Evolutionary conservation across 2,329 filamentous ascomycete species (phyloP).

Genomic region (Chalara sp.): DNA sequence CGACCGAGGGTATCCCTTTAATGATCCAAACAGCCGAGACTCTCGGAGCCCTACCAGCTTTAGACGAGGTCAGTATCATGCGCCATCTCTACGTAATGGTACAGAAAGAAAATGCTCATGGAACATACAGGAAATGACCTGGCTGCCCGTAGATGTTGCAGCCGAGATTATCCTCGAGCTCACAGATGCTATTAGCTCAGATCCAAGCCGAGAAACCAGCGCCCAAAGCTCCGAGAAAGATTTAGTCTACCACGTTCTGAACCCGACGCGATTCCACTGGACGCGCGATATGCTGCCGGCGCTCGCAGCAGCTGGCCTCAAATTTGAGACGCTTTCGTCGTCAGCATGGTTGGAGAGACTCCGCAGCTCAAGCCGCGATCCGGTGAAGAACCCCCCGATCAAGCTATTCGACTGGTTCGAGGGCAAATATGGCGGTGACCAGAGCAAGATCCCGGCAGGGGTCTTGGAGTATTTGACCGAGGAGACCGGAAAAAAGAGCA

Average conservation of each 20-base stretch:
- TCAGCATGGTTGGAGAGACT: slow-evolving; percentile 38
- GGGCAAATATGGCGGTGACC: slow-evolving; percentile 33
- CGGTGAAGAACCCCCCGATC: slow-evolving; percentile 40
- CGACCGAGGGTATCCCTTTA: slow-evolving; percentile 42
- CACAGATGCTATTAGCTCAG: slow-evolving; percentile 15
- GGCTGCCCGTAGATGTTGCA: slow-evolving; percentile 39
- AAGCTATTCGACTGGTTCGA: slow-evolving; percentile 46
- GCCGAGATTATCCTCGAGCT: slow-evolving; percentile 36
- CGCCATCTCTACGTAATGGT: slow-evolving; percentile 21
- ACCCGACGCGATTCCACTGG: slow-evolving; percentile 39
- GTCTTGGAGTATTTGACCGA: too few relatives aligned
- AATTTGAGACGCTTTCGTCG: slow-evolving; percentile 35
- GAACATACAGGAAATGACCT: slow-evolving; percentile 18
- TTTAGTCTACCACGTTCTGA: slow-evolving; percentile 44
- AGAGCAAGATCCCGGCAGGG: too few relatives aligned
- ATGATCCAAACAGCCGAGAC: slow-evolving; percentile 39
- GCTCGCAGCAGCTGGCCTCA: slow-evolving; percentile 35
- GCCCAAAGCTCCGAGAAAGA: slow-evolving; percentile 9
- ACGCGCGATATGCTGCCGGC: slow-evolving; percentile 44
- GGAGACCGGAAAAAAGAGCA: too few relatives aligned
- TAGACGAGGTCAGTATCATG: slow-evolving; percentile 35
- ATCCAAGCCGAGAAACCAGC: slow-evolving; percentile 9
- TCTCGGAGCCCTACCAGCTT: slow-evolving; percentile 30
- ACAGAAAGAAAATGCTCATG: slow-evolving; percentile 1
- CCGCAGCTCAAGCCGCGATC: slow-evolving; percentile 39